Base-by-base conservation (phyloP, 1,139 yeast genomes). In the Kodamaea derodonti region DNA sequence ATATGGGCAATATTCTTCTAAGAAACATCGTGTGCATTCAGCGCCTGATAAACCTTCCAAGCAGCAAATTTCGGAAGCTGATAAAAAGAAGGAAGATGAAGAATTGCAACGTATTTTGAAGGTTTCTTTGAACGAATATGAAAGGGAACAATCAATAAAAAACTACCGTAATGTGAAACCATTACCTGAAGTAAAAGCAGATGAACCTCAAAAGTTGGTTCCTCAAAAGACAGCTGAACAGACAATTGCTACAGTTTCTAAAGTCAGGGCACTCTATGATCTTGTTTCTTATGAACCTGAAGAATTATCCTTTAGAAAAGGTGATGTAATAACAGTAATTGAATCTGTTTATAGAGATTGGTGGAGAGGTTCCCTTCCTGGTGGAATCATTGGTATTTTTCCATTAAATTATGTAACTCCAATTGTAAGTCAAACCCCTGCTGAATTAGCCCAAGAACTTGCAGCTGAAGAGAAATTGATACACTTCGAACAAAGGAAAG, bases 331-430 rank as follows among this genome's bases (percentile, higher is more conserved):
- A 32, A 82, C 84, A 1, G 95, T 92, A 1, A 72, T 90, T 32
- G 97, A 88, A 50, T 75, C 85, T 13, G 95, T 85, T 5, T 88
- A 88, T 58, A 73, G 87, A 42, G 97, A 92, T 55, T 92, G 98
- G 98, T 86, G 97, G 84, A 73, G 87, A 47, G 98, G 98, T 4
- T 78, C 92, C 4, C 62, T 90, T 34, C 60, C 72, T 3, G 72
- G 76, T 38, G 97, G 97, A 0, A 72, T 72, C 37, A 69, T 79
- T 30, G 98, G 98, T 20, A 83, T 92, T n/a, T 88, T 92, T 60
- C 98, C 98, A 0, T 71, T 86, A 38, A 92, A 92, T 57, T 92
- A 92, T 53, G 97, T 92, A 1, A 78, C 88, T 3, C 90, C 90
- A 3, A 65, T 88, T 9, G 75, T 80, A 1, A 84, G 79, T 33